Conservation (phyloP, 495 filamentous ascomycete genomes). For the Xylaria nigripes region DNA sequence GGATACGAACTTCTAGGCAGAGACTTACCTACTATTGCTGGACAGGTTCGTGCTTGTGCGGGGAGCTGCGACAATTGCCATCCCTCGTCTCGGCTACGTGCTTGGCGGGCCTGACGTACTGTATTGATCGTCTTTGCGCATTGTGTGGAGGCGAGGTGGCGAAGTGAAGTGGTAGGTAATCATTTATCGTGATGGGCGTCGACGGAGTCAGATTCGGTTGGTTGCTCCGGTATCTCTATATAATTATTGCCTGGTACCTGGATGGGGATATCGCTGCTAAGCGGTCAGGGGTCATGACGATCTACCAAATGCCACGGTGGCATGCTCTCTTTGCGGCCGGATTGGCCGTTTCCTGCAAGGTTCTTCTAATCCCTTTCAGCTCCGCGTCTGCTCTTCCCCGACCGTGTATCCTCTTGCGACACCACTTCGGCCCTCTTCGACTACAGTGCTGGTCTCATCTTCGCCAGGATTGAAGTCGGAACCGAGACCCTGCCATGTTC, state of each 20-base stretch:
- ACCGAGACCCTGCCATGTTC: slow-evolving; percentile 88
- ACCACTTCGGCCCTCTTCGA: slow-evolving; percentile 79
- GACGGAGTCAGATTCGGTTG: no score
- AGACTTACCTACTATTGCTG: no score
- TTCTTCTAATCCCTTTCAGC: slow-evolving; percentile 6
- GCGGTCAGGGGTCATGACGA: neutral
- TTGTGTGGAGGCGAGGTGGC: no score
- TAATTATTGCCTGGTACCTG: neutral
- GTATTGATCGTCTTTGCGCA: no score
- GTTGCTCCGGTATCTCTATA: neutral
- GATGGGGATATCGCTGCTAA: neutral
- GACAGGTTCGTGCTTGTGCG: no score
- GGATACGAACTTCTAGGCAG: no score
- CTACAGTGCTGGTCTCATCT: slow-evolving; percentile 54
- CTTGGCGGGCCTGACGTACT: no score
- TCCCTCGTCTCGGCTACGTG: no score
- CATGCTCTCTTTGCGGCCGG: neutral
- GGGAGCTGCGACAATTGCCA: no score
- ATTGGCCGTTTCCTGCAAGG: neutral
- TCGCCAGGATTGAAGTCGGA: slow-evolving; percentile 59
- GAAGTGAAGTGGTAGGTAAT: no score
- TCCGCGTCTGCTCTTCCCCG: slow-evolving; percentile 43
- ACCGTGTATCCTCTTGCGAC: slow-evolving; percentile 86
- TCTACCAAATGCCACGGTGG: neutral
- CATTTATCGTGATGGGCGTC: no score